Evolutionary conservation across 208 protist genomes (phyloP), one percentile per base, ranked within the genome.

Genomic region (Angomonas ambiguus): DNA sequence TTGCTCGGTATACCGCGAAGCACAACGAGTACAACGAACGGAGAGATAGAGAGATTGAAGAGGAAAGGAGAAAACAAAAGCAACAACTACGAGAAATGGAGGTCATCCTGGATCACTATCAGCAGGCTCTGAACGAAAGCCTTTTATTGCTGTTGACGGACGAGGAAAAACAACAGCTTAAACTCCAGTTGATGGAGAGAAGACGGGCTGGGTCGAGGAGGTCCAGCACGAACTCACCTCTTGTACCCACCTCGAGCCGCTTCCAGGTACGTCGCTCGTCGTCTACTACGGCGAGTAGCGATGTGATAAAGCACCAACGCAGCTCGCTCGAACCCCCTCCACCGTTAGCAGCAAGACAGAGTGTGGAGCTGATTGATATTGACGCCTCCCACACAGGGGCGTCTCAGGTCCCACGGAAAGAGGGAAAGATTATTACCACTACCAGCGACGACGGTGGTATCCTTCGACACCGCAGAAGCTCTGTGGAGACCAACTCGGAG

Each of bases 11-110:
- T 20, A 20, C 49, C 49, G 35, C 35, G 8, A 41, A 41, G 13
- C 35, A 41, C 35, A 41, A 5, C 35, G 35, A 41, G 35, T 41
- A 41, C 35, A 41, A 41, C 13, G 8, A 41, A 13, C 5, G 33
- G 33, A 11, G 18, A 58, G 51, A 58, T 27, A 41, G 13, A 13
- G 35, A 41, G 35, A 41, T 41, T 41, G 35, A 41, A 41, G 35
- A 41, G 34, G 60, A 49, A 55, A 25, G 60, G 55, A 31, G 24
- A 42, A 31, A 49, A 18, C 56, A 70, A 16, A 0, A 25, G 28
- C 22, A 64, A 8, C 22, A 42, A 48, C 65, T 63, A 48, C 24
- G 34, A 1, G 65, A 62, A 38, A 59, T 45, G 55, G 63, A 68
- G 22, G 51, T 10, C 49, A 34, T 42, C 18, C 3, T 70, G 22